These are phyloP conservation scores for Pythium pyrilobum DNA, from an alignment of 352 stramenopile genomes.

Conservation along the genomic window DNA sequence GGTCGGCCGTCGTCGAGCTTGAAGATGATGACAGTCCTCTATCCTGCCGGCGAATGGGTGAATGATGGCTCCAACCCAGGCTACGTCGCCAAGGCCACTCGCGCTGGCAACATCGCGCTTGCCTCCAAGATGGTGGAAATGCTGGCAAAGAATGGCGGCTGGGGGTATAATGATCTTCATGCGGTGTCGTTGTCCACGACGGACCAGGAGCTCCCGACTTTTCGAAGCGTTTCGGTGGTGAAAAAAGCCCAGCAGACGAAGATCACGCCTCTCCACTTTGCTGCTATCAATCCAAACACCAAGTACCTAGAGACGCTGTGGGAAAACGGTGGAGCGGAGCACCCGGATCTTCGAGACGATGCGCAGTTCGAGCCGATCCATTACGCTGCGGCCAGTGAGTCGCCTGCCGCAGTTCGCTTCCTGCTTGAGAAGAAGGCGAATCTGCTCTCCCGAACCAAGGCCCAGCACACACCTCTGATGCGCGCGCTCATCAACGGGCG, in stretches of 20 bases:
- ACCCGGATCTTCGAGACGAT: slow-evolving; percentile 30
- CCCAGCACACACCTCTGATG: slow-evolving; percentile 52
- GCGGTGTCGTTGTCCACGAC: slow-evolving; percentile 33
- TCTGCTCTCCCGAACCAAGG: slow-evolving; percentile 45
- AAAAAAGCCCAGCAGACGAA: slow-evolving; percentile 54
- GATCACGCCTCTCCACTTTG: slow-evolving; percentile 60
- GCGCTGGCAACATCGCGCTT: slow-evolving; percentile 33
- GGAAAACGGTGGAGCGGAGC: slow-evolving; percentile 39
- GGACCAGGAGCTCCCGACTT: slow-evolving; percentile 32
- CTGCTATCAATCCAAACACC: slow-evolving; percentile 62
- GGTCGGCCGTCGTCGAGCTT: slow-evolving; percentile 26
- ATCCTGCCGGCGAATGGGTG: slow-evolving; percentile 44
- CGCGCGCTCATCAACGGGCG: slow-evolving; percentile 33
- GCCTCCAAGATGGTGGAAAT: slow-evolving; percentile 44
- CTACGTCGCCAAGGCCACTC: slow-evolving; percentile 27
- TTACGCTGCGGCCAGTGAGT: slow-evolving; percentile 50
- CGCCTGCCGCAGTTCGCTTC: slow-evolving; percentile 39
- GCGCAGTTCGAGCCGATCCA: slow-evolving; percentile 54
- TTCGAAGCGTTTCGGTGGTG: slow-evolving; percentile 48
- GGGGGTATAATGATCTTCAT: slow-evolving; percentile 57
- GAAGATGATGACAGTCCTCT: slow-evolving; percentile 61
- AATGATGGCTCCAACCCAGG: slow-evolving; percentile 16
- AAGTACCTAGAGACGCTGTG: slow-evolving; percentile 57
- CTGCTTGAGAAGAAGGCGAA: slow-evolving; percentile 41
- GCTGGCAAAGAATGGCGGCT: slow-evolving; percentile 35